Conservation (phyloP, 768 basidiomycete species). For the Amanita inopinata region DNA sequence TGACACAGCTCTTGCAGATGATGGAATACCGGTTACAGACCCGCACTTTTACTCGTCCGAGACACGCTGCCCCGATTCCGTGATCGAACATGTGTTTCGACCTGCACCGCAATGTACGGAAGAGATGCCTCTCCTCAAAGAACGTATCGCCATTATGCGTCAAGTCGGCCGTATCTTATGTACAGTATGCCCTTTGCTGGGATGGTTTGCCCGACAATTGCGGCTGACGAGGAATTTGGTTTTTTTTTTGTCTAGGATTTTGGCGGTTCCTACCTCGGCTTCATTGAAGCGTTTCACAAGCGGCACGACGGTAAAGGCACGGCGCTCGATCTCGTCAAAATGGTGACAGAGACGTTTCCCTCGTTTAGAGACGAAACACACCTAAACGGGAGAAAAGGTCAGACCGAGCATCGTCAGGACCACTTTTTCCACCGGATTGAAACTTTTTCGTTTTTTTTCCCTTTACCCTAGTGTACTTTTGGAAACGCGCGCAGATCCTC, state of each 20-base stretch:
- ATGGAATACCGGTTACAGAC: conserved; percentile 67
- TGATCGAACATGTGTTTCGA: conserved; percentile 64
- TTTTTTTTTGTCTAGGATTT: conserved; percentile 37
- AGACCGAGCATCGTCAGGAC: conserved; percentile 6
- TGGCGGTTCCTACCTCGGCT: conserved; percentile 60
- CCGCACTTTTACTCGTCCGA: conserved; percentile 73
- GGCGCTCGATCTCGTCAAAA: conserved; percentile 62
- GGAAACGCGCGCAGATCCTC: conserved; percentile 89
- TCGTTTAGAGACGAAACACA: conserved; percentile 64
- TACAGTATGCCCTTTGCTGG: conserved; percentile 34
- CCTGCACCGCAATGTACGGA: conserved; percentile 48
- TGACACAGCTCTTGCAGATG: conserved; percentile 58
- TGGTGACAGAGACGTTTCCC: conserved; percentile 62
- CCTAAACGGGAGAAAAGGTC: conserved; percentile 54
- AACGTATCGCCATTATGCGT: conserved; percentile 71
- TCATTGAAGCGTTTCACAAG: conserved; percentile 52
- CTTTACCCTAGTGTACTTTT: conserved; percentile 51
- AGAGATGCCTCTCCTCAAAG: conserved; percentile 53
- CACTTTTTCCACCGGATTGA: background rate
- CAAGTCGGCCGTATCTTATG: conserved; percentile 67
- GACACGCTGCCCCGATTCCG: conserved; percentile 55
- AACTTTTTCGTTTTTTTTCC: background rate
- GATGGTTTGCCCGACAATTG: background rate
- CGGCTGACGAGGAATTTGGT: conserved; percentile 1
- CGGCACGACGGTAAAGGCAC: conserved; percentile 47